Evolutionary conservation across 371 early-diverging fungal species (phyloP), one percentile per base, ranked within the genome.

Genomic region (Mucor mucedo): DNA sequence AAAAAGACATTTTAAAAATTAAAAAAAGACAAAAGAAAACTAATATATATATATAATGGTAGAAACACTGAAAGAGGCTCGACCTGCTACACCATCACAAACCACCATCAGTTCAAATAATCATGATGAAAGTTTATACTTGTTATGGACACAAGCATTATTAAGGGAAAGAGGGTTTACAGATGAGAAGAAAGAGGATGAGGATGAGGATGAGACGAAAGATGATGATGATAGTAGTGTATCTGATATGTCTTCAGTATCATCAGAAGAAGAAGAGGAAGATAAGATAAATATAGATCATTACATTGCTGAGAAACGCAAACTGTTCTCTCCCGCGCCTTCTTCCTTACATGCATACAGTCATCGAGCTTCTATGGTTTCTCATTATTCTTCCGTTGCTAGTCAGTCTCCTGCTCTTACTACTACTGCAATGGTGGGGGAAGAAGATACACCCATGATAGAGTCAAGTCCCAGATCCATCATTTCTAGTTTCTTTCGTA

Each of bases 131-230:
- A 71, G 78, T 1, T 50, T 78, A 7, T 78, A 78, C 64, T 42
- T 78, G 27, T 52, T 69, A 40, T 78, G 73, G 73, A 78, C 75
- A 11, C 71, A 78, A 30, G 71, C 75, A 58, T n/a, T 78, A 13
- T 32, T 78, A 21, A 66, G 68, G 32, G 72, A 77, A 56, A 63
- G 62, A 58, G 77, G 72, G 1, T 69, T 69, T 52, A 54, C 55
- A 2, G 47, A 54, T 21, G 65, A 71, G 16, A 55, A 69, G 14
- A 40, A 62, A 6, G 49, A 55, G 13, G 48, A 63, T 30, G 64
- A 61, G 30, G 57, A 52, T 28, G 58, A 58, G 29, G 66, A 65
- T 40, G 57, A 52, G 10, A 49, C 50, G 21, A 49, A 58, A 41
- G 66, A 65, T 33, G 66, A 67, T 44, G 74, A 70, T 33, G 76